Evolutionary conservation across 2,329 filamentous ascomycete genomes (phyloP), one percentile per base, ranked within the genome.

Genomic region (Aotearoamyces nothofagi): DNA sequence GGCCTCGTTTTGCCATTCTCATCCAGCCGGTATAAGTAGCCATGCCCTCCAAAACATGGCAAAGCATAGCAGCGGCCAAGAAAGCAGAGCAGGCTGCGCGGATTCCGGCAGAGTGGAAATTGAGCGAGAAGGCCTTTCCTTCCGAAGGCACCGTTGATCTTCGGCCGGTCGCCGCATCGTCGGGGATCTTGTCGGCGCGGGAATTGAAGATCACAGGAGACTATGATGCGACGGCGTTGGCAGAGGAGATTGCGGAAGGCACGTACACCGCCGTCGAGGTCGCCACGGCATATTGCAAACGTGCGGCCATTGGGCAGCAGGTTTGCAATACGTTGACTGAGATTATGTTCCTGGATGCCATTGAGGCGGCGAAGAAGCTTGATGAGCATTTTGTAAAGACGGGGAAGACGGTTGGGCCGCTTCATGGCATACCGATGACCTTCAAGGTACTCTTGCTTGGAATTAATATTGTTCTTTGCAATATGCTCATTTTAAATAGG

Each of bases 91-190:
- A 70, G 29, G 51, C 64, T 15, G 51, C 58, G 7, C 52, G 62
- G 2, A 72, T 77, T 27, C 69, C 70, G 0, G 30, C 56, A 17
- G 57, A 66, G 51, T 75, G 70, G 69, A 56, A n/a, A n/a, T n/a
- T n/a, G n/a, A n/a, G n/a, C n/a, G n/a, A n/a, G n/a, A n/a, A n/a
- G n/a, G n/a, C n/a, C n/a, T n/a, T n/a, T n/a, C n/a, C n/a, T n/a
- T n/a, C n/a, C n/a, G n/a, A n/a, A n/a, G n/a, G n/a, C n/a, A n/a
- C n/a, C n/a, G n/a, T n/a, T n/a, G n/a, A n/a, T n/a, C n/a, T n/a
- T n/a, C n/a, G n/a, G n/a, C n/a, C n/a, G n/a, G n/a, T n/a, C n/a
- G n/a, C n/a, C n/a, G n/a, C n/a, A n/a, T n/a, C n/a, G n/a, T n/a
- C n/a, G n/a, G 39, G 42, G 5, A 39, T 49, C 11, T 35, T 49